Conservation (phyloP, 2,329 filamentous ascomycete species). For the Aspergillus phoenicis region DNA sequence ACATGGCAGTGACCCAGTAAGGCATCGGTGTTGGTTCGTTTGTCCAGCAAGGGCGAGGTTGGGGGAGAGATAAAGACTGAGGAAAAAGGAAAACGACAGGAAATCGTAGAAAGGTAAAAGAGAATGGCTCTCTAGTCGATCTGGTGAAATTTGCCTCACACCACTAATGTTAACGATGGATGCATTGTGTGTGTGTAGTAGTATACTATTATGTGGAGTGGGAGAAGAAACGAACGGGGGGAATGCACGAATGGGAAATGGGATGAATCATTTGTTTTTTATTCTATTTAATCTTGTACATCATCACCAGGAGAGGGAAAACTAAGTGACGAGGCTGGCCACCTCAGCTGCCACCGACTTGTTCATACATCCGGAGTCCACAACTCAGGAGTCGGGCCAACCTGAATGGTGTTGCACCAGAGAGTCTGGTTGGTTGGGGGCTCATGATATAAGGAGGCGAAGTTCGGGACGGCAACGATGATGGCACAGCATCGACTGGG, state of each 20-base stretch:
- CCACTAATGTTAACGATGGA: neutral
- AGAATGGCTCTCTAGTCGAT: neutral
- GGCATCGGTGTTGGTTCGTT: neutral
- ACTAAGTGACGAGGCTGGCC: conserved; percentile 6
- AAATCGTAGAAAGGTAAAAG: neutral
- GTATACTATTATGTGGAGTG: conserved; percentile 1
- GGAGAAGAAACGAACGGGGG: conserved; percentile 6
- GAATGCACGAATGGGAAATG: conserved; percentile 1
- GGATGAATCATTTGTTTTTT: neutral
- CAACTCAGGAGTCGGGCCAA: neutral
- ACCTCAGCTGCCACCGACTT: conserved; percentile 7
- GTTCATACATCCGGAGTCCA: neutral
- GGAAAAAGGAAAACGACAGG: neutral
- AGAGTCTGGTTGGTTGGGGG: conserved; percentile 19
- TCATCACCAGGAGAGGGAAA: neutral
- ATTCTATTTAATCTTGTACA: no score
- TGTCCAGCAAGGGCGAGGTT: conserved; percentile 3
- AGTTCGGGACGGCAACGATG: conserved; percentile 10
- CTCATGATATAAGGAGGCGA: conserved; percentile 26
- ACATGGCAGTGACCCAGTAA: neutral
- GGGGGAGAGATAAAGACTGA: neutral
- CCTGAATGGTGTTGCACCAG: neutral
- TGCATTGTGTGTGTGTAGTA: neutral
- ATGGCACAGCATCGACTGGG: neutral
- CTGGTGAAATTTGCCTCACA: neutral